These are phyloP conservation scores for Schizochytrium sp. DNA, from an alignment of 108 stramenopile species.

Conservation along the genomic window DNA sequence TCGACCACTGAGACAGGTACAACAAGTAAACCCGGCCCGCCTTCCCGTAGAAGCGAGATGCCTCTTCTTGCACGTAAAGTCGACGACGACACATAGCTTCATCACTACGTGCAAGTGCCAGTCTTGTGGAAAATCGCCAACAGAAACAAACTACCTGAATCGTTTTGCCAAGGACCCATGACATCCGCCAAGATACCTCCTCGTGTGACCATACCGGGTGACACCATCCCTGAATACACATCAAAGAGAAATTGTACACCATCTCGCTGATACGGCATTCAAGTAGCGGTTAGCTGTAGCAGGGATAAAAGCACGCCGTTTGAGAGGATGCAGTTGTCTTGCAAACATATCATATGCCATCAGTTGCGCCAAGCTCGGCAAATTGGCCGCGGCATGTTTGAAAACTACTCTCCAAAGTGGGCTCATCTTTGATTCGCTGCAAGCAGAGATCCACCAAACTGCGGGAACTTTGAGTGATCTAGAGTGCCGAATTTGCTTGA, in stretches of 20 bases:
- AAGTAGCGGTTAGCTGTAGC: constrained; percentile 11
- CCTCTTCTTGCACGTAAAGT: neutral
- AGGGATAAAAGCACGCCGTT: neutral
- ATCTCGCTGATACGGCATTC: constrained; percentile 11
- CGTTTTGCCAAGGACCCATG: constrained; percentile 65
- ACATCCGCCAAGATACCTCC: constrained; percentile 61
- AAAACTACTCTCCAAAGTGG: neutral
- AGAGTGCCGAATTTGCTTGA: no score
- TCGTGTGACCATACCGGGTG: neutral
- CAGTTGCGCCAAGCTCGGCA: neutral
- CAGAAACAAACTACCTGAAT: constrained; percentile 55
- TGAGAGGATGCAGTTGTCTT: neutral
- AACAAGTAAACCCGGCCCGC: neutral
- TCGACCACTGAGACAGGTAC: constrained; percentile 24
- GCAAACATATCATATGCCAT: neutral
- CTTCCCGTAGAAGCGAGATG: neutral
- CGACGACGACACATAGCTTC: neutral
- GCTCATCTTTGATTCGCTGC: neutral
- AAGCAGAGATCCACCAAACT: neutral
- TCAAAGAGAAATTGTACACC: constrained; percentile 9
- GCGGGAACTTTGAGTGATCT: neutral
- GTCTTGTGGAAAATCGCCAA: constrained; percentile 32
- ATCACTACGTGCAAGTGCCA: no score
- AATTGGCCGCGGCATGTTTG: neutral
- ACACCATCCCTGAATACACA: neutral